A percentile compares a stretch with the other conserved stretches of the same genome.
phyloP scores from a whole-genome alignment of 1,139 yeast species.

The Candida smagusa region DNA sequence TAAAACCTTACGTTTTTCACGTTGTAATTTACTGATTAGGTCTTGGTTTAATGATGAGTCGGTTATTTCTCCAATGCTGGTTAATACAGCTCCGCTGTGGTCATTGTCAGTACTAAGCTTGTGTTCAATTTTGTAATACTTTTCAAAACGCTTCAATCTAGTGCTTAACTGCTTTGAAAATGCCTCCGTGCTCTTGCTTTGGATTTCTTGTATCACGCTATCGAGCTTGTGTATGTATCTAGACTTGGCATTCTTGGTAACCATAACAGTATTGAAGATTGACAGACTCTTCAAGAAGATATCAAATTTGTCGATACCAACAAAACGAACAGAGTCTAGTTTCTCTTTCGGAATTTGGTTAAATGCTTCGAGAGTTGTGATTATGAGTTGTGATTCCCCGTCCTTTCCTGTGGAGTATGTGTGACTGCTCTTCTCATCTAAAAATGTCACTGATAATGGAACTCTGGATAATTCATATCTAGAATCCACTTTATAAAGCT shows the following conservation, averaged over 20 bases:
- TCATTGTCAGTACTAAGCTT: neutral
- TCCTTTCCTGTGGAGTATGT: conserved; percentile 4
- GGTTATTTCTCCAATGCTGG: too few species aligned
- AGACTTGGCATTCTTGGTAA: conserved; percentile 8
- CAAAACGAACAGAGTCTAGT: conserved; percentile 2
- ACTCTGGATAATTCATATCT: conserved; percentile 15
- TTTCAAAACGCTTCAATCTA: conserved; percentile 6
- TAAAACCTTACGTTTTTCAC: conserved; percentile 18
- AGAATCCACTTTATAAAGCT: conserved; percentile 9
- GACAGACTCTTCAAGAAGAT: conserved; percentile 14
- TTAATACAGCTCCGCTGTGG: too few species aligned
- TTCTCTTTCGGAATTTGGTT: conserved; percentile 4
- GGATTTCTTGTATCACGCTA: conserved; percentile 12
- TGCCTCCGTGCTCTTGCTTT: conserved; percentile 11
- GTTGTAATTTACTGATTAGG: conserved; percentile 14
- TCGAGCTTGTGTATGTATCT: conserved; percentile 13
- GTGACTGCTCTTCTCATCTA: conserved; percentile 5
- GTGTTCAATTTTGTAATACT: conserved; percentile 3
- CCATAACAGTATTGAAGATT: conserved; percentile 8
- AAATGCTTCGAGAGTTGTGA: conserved; percentile 19
- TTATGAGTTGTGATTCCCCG: conserved; percentile 21
- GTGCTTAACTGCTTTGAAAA: conserved; percentile 8
- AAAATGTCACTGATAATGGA: conserved; percentile 21
- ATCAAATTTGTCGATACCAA: conserved; percentile 25
- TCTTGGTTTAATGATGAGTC: conserved; percentile 1